Percentiles rank a stretch among this genome's conserved stretches.
Conservation (phyloP, 2,329 filamentous ascomycete genomes). For the Kalaharituber pfeilii region DNA sequence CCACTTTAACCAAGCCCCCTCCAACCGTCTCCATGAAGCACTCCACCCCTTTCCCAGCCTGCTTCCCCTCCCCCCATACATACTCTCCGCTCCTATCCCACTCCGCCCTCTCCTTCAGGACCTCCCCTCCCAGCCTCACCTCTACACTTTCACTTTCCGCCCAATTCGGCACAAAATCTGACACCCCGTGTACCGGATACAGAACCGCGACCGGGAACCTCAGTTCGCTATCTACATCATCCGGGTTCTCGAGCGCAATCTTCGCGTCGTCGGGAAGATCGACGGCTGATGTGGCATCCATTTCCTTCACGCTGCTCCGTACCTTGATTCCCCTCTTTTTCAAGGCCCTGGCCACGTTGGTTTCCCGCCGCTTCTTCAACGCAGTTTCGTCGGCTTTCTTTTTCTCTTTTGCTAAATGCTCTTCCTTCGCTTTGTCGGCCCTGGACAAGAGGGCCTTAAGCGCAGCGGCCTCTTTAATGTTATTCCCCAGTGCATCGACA, state of each 20-base stretch:
- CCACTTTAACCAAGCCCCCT: slow-evolving; percentile 74
- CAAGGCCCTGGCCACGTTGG: slow-evolving; percentile 48
- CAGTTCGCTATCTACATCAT: slow-evolving; percentile 52
- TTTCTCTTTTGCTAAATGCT: slow-evolving; percentile 38
- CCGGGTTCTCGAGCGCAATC: slow-evolving; percentile 51
- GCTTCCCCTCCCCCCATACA: slow-evolving; percentile 39
- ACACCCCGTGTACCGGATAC: slow-evolving; percentile 67
- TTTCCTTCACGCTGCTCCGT: slow-evolving; percentile 47
- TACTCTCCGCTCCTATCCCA: slow-evolving; percentile 65
- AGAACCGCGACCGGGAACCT: slow-evolving; percentile 65
- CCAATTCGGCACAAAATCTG: slow-evolving; percentile 81
- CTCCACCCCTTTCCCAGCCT: slow-evolving; percentile 45
- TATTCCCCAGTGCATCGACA: slow-evolving; percentile 51
- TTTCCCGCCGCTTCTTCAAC: slow-evolving; percentile 39
- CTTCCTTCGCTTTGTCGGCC: slow-evolving; percentile 37
- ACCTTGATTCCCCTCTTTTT: slow-evolving; percentile 51
- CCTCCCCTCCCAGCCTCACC: slow-evolving; percentile 58
- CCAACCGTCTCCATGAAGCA: slow-evolving; percentile 72
- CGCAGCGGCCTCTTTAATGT: too few species aligned
- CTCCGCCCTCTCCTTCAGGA: slow-evolving; percentile 53
- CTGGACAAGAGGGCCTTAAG: slow-evolving; percentile 37
- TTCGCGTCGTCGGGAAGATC: slow-evolving; percentile 77
- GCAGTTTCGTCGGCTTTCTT: slow-evolving; percentile 38
- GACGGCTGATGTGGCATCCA: slow-evolving; percentile 24
- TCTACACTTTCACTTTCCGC: slow-evolving; percentile 55